Evolutionary conservation across 2,329 filamentous ascomycete species (phyloP), one percentile per base, ranked within the genome.

Genomic region (Colletotrichum musicola): DNA sequence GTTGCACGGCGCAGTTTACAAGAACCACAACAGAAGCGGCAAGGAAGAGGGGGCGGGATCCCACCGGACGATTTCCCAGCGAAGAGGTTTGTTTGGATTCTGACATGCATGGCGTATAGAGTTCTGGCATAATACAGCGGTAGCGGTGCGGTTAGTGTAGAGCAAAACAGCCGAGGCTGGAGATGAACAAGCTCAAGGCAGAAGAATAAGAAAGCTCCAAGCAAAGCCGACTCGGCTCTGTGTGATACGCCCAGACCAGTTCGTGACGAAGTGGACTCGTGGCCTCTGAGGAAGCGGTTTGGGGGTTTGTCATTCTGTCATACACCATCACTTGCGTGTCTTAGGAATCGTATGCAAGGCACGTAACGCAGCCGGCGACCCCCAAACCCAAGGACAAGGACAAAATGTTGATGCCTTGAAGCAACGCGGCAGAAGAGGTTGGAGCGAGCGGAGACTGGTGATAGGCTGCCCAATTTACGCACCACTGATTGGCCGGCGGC

Each of bases 401-500:
- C 18, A 22, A 18, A 69, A 71, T 66, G 57, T 53, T 54, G 69
- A 65, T 71, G 69, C 69, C 69, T 71, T 69, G 53, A 42, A 53
- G 46, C 55, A 55, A 69, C 65, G 53, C 61, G 44, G 50, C 40
- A n/a, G 55, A 47, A 49, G 14, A 50, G 38, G 51, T 22, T 61
- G 62, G 44, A 55, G 44, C 44, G 35, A 59, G 66, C 69, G 69
- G 69, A 59, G 61, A 35, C 42, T 49, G 51, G 46, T 66, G 69
- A 69, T 69, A 71, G 69, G 69, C 69, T 66, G 56, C 69, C 38
- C 66, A 40, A 67, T 71, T 70, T n/a, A 40, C 42, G 18, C 16
- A 35, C 27, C 50, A 18, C 4, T 70, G 66, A 70, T 71, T 71
- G 64, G 69, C 30, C 27, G 30, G 20, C 13, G 4, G 4, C 10